Base-by-base conservation (phyloP, 768 basidiomycete genomes). In the Leccinum truebloodii region DNA sequence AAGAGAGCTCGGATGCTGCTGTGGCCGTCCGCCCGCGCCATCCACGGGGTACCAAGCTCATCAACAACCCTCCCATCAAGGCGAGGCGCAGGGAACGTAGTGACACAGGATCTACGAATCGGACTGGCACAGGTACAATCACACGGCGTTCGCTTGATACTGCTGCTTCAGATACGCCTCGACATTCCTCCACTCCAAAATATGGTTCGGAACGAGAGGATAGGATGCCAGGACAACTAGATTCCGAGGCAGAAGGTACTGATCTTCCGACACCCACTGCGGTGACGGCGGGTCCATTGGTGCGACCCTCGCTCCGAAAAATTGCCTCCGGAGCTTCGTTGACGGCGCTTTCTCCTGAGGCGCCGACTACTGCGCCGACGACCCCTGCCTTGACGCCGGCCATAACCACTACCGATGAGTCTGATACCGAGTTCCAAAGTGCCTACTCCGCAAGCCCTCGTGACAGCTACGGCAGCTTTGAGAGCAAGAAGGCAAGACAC, bases 401-500 rank as follows among this genome's bases (percentile, higher is more conserved):
- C 24, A 68, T 75, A 39, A 71, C 73, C 28, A 76, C 74, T 34
- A 84, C 88, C 8, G 89, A 91, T 60, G 90, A 90, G 65, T 90
- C 89, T 22, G 90, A 92, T 66, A 88, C 88, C 28, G 92, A 94
- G 67, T 94, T 93, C 72, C 90, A 92, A 75, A 93, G 91, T 63
- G 92, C 92, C 35, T 92, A 89, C 73, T 92, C 90, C 5, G 76
- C 83, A 3, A 90, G 89, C 67, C 89, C 90, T 13, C 83, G 88
- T 1, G 83, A 77, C 50, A 90, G 88, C 69, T 86, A 84, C 63
- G 82, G 80, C 46, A 83, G 82, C 67, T 79, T 73, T 55, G 73
- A 75, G 34, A 65, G 63, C 58, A 73, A 65, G 51, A 69, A 66
- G 53, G 67, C 52, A 22, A 48, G 46, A 26, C 65, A 67, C 50